Base-by-base conservation (phyloP, 108 stramenopile species). In the Chaetoceros tenuissimus region DNA sequence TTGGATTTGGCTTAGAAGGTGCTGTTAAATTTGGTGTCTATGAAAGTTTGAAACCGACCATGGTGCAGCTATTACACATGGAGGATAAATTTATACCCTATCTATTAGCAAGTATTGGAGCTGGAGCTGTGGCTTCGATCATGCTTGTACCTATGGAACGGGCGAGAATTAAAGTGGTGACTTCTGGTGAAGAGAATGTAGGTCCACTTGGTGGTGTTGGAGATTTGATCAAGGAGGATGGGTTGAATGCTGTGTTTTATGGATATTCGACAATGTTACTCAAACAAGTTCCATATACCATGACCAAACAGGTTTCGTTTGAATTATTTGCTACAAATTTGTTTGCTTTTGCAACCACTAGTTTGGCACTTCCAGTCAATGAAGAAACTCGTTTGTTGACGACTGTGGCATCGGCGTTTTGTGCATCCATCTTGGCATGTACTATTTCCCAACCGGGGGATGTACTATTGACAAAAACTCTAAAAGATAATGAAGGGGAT, bases 271-370 rank as follows among this genome's bases (percentile, higher is more conserved):
- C 84, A 24, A 90, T 94, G 79, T 57, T 93, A 26, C 62, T 67
- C 28, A 96, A 96, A 60, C 95, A 96, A 70, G 80, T 93, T 1
- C 94, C 94, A 0, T 96, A 96, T 67, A 96, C 95, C 20, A 77
- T 89, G 51, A 85, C 87, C 26, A 92, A 95, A 53, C 89, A 93
- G 58, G 88, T 88, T 2, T 79, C 84, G 1, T 94, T 94, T 67
- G 92, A 94, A 48, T 10, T 77, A 2, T 59, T 69, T 29, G 67
- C 8, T 18, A 45, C 23, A 7, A 19, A 20, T 2, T 46, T 28
- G 22, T 24, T 57, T 17, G 61, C 24, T 43, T 46, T 49, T n/a
- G 59, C 54, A 19, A 23, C 28, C 47, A 43, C 64, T 40, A 10
- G 13, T 40, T 10, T 10, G 31, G 46, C 31, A 46, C 44, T 25